These are phyloP conservation scores for Ganoderma lucidum DNA, from an alignment of 1,284 basidiomycete species.

Conservation along the genomic window DNA sequence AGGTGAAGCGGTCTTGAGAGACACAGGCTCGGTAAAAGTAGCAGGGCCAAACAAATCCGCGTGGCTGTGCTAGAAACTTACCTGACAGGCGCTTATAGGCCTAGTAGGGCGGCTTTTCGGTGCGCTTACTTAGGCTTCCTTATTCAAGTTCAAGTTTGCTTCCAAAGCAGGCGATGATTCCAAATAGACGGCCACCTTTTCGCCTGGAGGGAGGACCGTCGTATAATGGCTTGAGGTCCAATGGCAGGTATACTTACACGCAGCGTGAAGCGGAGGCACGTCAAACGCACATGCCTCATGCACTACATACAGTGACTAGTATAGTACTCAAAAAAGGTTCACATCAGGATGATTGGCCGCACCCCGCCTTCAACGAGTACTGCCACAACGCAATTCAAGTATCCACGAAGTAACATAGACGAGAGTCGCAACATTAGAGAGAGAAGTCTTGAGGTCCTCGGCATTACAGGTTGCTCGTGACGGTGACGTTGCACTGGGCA, in stretches of 20 bases:
- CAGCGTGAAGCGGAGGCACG: background rate
- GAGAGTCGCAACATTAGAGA: background rate
- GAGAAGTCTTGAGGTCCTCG: background rate
- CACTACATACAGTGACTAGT: too few species aligned
- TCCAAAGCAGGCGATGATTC: too few species aligned
- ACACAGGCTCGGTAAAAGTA: too few species aligned
- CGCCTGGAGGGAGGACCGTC: too few species aligned
- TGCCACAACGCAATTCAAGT: background rate
- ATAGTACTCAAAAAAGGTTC: too few species aligned
- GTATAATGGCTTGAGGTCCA: background rate
- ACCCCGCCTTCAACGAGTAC: too few species aligned
- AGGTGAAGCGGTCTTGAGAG: background rate
- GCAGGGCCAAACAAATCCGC: background rate
- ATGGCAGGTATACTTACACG: background rate
- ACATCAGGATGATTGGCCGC: too few species aligned
- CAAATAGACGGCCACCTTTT: too few species aligned
- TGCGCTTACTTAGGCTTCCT: too few species aligned
- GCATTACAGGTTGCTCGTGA: background rate
- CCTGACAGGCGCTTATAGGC: background rate
- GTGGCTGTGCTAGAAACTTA: slow-evolving; percentile 20
- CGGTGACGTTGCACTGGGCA: slow-evolving; percentile 8
- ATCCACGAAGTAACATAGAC: background rate
- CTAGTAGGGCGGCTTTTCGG: too few species aligned
- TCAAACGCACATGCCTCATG: background rate
- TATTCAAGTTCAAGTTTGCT: too few species aligned